phyloP scores from a whole-genome alignment of 2,329 filamentous ascomycete species.

The Dissoconium aciculare region DNA sequence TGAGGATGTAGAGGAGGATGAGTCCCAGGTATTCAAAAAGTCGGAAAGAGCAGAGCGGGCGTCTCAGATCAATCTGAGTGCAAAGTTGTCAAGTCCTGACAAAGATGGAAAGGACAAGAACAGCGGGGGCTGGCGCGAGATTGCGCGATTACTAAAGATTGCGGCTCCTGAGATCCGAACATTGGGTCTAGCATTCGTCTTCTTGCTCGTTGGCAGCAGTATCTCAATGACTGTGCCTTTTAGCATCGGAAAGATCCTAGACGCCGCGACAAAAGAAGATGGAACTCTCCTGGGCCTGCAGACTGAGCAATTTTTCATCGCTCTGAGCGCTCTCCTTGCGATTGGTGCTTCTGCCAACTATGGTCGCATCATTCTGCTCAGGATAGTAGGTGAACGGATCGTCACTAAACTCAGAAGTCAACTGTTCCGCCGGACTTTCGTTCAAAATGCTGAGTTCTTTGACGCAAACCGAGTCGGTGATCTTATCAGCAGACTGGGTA shows the following conservation, averaged over 20 bases:
- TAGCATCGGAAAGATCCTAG: conserved; percentile 88
- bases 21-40: conserved; percentile 48
- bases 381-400: conserved; percentile 88
- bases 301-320: conserved; percentile 75
- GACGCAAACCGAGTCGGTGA: conserved; percentile 95
- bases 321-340: conserved; percentile 57
- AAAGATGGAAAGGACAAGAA: conserved; percentile 28
- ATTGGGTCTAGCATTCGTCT: conserved; percentile 65
- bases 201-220: conserved; percentile 75
- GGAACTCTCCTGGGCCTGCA: conserved; percentile 69
- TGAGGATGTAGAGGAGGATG: conserved; percentile 32
- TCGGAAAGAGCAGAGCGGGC: conserved; percentile 78
- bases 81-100: conserved; percentile 73
- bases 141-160: conserved; percentile 78
- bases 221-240: conserved; percentile 96
- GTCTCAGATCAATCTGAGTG: conserved; percentile 76
- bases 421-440: conserved; percentile 78
- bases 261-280: conserved; percentile 65
- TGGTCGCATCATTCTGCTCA: conserved; percentile 77
- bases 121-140: conserved; percentile 52
- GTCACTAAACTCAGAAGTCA: conserved; percentile 79
- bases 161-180: conserved; percentile 70
- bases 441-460: conserved; percentile 98
- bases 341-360: conserved; percentile 85
- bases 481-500: conserved; percentile 84